Conservation (phyloP, 768 basidiomycete species). For the Pleurotus giganteus region DNA sequence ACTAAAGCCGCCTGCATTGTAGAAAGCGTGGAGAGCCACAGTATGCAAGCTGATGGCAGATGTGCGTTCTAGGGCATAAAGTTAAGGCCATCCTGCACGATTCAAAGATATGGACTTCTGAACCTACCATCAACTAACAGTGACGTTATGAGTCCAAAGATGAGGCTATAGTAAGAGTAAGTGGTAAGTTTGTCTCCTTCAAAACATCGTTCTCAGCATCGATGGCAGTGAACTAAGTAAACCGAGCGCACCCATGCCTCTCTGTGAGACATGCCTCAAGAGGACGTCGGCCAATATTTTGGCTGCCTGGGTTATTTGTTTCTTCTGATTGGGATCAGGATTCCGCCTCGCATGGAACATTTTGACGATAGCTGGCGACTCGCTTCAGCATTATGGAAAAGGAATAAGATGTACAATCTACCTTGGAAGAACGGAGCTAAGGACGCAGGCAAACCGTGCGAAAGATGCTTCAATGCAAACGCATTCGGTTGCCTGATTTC, state of each 20-base stretch:
- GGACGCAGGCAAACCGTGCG: conserved; percentile 71
- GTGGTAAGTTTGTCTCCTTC: conserved; percentile 27
- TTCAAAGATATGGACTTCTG: conserved; percentile 6
- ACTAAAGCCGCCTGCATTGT: conserved; percentile 68
- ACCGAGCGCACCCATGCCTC: conserved; percentile 45
- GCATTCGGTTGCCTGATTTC: conserved; percentile 62
- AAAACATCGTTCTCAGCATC: conserved; percentile 14
- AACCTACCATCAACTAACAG: conserved; percentile 48
- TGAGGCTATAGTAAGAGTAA: conserved; percentile 46
- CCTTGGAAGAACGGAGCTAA: conserved; percentile 87
- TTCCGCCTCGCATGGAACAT: conserved; percentile 81
- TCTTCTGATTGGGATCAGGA: conserved; percentile 70
- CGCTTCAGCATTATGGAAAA: neutral
- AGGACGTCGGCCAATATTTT: conserved; percentile 69
- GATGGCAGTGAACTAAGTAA: neutral
- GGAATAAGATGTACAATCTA: conserved; percentile 27
- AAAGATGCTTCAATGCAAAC: conserved; percentile 74
- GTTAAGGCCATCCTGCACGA: conserved; percentile 4
- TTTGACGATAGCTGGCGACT: conserved; percentile 71
- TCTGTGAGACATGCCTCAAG: conserved; percentile 61
- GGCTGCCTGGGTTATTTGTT: conserved; percentile 73
- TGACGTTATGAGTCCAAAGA: conserved; percentile 43
- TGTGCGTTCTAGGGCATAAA: conserved; percentile 62
- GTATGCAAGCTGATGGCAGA: conserved; percentile 76
- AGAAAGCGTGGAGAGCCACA: conserved; percentile 74